Evolutionary conservation across 495 filamentous ascomycete genomes (phyloP).

Genomic region (Penicillium atrosanguineum): DNA sequence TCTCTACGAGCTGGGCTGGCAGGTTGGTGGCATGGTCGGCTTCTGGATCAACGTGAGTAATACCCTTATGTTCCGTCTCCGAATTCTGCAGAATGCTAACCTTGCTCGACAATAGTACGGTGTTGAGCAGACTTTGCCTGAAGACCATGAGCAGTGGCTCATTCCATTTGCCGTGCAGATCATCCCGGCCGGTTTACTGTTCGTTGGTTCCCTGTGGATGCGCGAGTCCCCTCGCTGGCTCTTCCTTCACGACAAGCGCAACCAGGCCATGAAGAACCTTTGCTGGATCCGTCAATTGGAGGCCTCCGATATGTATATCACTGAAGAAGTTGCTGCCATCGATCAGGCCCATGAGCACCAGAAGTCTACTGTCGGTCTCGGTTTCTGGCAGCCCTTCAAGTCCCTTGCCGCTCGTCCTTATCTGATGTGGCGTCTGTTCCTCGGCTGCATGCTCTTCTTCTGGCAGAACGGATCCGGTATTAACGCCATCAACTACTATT

Average conservation of each 20-base stretch:
- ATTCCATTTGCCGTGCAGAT: constrained; percentile 59
- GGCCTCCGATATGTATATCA: constrained; percentile 60
- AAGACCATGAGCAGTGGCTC: constrained; percentile 49
- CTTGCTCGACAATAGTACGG: constrained; percentile 30
- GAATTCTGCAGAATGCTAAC: constrained; percentile 11
- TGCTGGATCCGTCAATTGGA: constrained; percentile 64
- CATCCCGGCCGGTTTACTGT: constrained; percentile 50
- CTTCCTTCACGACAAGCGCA: constrained; percentile 45
- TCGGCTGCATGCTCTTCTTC: constrained; percentile 65
- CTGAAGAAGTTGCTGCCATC: constrained; percentile 65
- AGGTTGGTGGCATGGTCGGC: constrained; percentile 69
- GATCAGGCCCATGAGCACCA: constrained; percentile 59
- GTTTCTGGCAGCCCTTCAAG: constrained; percentile 68
- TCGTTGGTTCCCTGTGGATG: constrained; percentile 47
- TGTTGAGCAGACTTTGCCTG: constrained; percentile 31
- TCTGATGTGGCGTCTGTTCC: constrained; percentile 62
- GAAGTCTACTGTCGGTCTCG: constrained; percentile 51
- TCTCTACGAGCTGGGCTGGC: constrained; percentile 73
- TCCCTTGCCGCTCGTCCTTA: constrained; percentile 43
- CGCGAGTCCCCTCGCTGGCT: constrained; percentile 62
- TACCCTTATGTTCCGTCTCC: background rate
- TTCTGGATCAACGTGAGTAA: constrained; percentile 64
- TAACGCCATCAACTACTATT: constrained; percentile 69
- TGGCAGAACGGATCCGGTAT: constrained; percentile 67
- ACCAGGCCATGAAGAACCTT: constrained; percentile 58